A percentile compares a stretch with the other conserved stretches of the same genome.
These are phyloP conservation scores for Aspergillus fijiensis DNA, from an alignment of 2,329 filamentous ascomycete genomes.

Conservation along the genomic window DNA sequence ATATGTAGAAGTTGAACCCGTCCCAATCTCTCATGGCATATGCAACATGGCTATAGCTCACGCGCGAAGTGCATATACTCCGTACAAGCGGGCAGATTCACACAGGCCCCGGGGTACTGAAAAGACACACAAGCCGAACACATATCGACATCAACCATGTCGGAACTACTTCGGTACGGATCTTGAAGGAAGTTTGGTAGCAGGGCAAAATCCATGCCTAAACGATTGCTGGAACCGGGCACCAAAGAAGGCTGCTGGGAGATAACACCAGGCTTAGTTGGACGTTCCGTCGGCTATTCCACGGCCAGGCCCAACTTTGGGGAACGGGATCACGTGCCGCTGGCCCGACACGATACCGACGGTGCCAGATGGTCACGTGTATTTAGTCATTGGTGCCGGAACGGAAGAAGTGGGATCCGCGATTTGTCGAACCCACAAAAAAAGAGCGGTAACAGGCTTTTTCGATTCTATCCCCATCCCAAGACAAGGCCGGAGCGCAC, in stretches of 20 bases:
- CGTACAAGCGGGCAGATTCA: background rate
- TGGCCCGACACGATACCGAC: background rate
- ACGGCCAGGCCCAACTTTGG: background rate
- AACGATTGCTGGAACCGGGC: background rate
- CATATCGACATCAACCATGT: background rate
- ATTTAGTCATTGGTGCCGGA: slow-evolving; percentile 12
- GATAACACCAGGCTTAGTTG: too few species aligned
- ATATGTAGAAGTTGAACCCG: too few species aligned
- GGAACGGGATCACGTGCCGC: background rate
- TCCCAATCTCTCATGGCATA: too few species aligned
- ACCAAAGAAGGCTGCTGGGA: background rate
- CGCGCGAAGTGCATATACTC: too few species aligned
- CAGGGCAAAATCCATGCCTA: background rate
- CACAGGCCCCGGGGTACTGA: background rate
- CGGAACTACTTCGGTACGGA: background rate
- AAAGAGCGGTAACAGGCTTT: slow-evolving; percentile 16
- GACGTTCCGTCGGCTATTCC: background rate
- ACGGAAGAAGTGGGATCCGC: slow-evolving; percentile 16
- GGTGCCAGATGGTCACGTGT: background rate
- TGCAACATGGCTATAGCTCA: too few species aligned
- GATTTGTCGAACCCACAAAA: slow-evolving; percentile 22
- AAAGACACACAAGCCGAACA: background rate
- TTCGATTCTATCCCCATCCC: slow-evolving; percentile 12
- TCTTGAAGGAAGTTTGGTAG: background rate
- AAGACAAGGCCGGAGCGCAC: slow-evolving; percentile 21